Evolutionary conservation across 306 rosid species (phyloP), one percentile per base, ranked within the genome.

Genomic region (Pterocarpus santalinus): DNA sequence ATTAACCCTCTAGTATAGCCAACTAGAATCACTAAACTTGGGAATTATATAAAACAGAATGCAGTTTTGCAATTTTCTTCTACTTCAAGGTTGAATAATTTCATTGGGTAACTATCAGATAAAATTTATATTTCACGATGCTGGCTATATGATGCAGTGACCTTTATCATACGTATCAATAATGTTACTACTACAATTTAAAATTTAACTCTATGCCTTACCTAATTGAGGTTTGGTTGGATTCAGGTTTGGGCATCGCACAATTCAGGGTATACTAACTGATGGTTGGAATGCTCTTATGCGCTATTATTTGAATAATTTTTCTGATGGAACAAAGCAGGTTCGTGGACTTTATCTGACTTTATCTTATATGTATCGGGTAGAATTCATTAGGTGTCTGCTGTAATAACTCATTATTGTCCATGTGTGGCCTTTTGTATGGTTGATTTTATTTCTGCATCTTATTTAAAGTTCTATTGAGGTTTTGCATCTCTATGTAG

Each of bases 251-350:
- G 98, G 98, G 80, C 87, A 89, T 83, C 91, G 97, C 70, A 89
- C 97, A 34, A 17, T 91, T 34, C 89, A 82, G 46, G 98, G 98
- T 66, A 79, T 94, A 17, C 17, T 87, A 64, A 86, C 87, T 46
- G 98, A 94, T 83, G 95, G 94, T 73, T 71, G 85, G 81, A 87
- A 87, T 85, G 79, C 97, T 74, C 92, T 94, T 77, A 62, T 57
- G 61, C 93, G 97, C 57, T 94, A 94, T 88, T 94, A 94, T 87
- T 80, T 89, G 80, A 94, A 91, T 81, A 90, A 91, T 72, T 94
- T 91, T 72, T 17, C 49, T 46, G 98, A 94, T 79, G 98, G 98
- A 86, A 82, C 92, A 76, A 91, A 89, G 84, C 98, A 94, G 94
- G 97, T 90, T 33, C 39, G 82, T 61, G 16, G 69, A 65, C 65